These are phyloP conservation scores for Lodderomyces theae DNA, from an alignment of 1,139 yeast genomes.

Conservation along the genomic window DNA sequence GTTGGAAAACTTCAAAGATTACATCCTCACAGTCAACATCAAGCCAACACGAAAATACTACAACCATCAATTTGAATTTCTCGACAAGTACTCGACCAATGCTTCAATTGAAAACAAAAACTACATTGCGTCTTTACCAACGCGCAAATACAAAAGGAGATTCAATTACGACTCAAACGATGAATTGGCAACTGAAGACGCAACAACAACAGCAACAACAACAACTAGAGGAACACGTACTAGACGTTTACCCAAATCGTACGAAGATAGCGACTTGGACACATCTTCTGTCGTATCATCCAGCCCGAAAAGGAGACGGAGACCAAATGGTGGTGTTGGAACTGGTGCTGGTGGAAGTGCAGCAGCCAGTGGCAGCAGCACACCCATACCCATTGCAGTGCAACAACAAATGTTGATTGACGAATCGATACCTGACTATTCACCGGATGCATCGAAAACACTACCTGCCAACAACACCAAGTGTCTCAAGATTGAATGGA, in stretches of 20 bases:
- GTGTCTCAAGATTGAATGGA: conserved; percentile 91
- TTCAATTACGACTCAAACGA: conserved; percentile 19
- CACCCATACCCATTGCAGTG: conserved; percentile 28
- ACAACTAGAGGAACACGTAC: conserved; percentile 49
- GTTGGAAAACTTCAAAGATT: conserved; percentile 45
- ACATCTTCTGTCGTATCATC: conserved; percentile 14
- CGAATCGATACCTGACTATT: conserved; percentile 65
- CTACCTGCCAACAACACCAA: conserved; percentile 65
- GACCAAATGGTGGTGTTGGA: not conserved
- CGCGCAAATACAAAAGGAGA: conserved; percentile 33
- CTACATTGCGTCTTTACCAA: conserved; percentile 17
- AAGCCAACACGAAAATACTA: conserved; percentile 42
- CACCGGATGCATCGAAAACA: conserved; percentile 58
- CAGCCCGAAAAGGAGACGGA: conserved; percentile 22
- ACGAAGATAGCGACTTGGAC: conserved; percentile 18
- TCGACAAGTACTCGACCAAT: conserved; percentile 45
- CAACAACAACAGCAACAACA: conserved; percentile 14
- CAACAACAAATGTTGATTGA: conserved; percentile 53
- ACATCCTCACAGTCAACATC: conserved; percentile 50
- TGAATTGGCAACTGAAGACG: conserved; percentile 2
- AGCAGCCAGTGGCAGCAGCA: conserved; percentile 17
- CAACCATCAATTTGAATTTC: conserved; percentile 45
- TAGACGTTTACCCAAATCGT: conserved; percentile 38
- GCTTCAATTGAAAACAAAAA: conserved; percentile 20
- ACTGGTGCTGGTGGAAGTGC: conserved; percentile 1